phyloP scores from a whole-genome alignment of 768 basidiomycete genomes.

The Mycena leptocephala region DNA sequence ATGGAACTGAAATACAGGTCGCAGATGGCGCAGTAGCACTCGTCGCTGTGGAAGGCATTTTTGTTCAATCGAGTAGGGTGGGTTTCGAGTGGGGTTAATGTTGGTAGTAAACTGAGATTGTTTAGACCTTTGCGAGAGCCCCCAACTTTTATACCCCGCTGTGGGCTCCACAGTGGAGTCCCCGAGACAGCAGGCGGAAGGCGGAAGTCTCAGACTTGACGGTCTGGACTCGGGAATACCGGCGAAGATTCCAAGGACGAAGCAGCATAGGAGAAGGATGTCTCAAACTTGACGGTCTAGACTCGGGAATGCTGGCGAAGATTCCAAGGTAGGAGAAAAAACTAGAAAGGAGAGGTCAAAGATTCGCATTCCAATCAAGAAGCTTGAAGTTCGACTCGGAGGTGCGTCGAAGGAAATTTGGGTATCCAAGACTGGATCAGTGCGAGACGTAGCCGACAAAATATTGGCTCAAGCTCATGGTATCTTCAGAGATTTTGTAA shows the following conservation, averaged over 20 bases:
- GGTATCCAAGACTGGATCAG: too few relatives aligned
- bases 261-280: background rate
- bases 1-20: slow-evolving; percentile 39
- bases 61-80: background rate
- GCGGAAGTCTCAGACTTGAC: background rate
- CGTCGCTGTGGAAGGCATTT: slow-evolving; percentile 19
- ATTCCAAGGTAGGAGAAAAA: background rate
- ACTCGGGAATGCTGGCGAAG: background rate
- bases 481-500: too few relatives aligned
- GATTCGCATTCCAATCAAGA: too few relatives aligned
- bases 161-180: background rate
- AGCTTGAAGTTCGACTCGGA: too few relatives aligned
- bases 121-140: background rate
- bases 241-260: background rate
- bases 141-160: background rate
- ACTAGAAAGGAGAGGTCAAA: too few relatives aligned
- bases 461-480: too few relatives aligned
- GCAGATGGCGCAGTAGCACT: slow-evolving; percentile 40
- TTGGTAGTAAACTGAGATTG: background rate
- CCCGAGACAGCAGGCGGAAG: slow-evolving; percentile 3
- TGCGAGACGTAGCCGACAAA: too few relatives aligned
- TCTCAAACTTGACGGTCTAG: background rate
- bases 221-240: background rate
- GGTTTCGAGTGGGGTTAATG: background rate
- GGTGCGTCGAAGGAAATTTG: too few relatives aligned